Percentiles rank a stretch among this genome's conserved stretches.
Evolutionary conservation across 257 asterid genomes (phyloP).

Genomic region (Solanum lycopersicoides): DNA sequence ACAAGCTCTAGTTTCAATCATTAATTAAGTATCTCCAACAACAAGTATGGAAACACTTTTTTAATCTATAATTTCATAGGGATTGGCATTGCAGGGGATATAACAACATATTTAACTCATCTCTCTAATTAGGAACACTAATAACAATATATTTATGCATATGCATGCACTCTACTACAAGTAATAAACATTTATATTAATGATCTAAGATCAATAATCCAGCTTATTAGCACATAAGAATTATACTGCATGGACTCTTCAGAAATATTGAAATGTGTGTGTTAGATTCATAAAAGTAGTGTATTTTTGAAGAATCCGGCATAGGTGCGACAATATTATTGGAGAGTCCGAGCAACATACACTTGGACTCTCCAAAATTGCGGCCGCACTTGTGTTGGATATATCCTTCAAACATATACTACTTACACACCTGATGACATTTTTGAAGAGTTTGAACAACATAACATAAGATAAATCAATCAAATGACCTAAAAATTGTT

Average conservation of each 20-base stretch:
- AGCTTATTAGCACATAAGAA: neutral
- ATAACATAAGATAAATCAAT: neutral
- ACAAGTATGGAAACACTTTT: neutral
- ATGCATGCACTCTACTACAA: neutral
- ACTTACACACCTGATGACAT: neutral
- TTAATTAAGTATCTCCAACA: neutral
- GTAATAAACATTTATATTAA: neutral
- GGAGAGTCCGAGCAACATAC: neutral
- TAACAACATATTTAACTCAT: neutral
- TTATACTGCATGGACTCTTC: neutral
- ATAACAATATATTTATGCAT: neutral
- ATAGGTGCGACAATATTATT: neutral
- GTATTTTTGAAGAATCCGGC: neutral
- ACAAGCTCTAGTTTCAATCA: neutral
- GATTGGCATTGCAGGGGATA: slow-evolving; percentile 2
- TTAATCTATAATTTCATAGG: slow-evolving; percentile 8
- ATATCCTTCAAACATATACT: neutral
- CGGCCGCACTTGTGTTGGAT: neutral
- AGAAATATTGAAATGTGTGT: neutral
- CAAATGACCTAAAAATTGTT: neutral
- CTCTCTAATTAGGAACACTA: neutral
- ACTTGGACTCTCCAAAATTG: neutral
- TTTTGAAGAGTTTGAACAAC: neutral
- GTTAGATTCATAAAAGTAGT: neutral
- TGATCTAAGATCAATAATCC: neutral